A percentile compares a stretch with the other conserved stretches of the same genome.
phyloP scores from a whole-genome alignment of 1,284 basidiomycete genomes.

The Fomitopsis betulina region DNA sequence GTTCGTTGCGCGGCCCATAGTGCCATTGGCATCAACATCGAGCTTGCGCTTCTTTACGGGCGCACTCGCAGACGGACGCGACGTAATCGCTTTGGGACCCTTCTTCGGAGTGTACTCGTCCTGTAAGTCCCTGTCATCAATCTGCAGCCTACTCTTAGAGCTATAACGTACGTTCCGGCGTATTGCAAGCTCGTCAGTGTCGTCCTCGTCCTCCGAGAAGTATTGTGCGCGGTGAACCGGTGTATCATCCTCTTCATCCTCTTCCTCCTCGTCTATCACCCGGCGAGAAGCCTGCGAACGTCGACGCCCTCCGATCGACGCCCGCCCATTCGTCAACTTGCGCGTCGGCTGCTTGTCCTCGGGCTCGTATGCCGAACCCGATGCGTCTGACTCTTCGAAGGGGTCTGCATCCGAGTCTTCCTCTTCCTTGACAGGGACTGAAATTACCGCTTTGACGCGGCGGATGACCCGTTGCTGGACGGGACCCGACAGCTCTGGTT shows the following conservation, averaged over 20 bases:
- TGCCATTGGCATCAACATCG: conserved; percentile 6
- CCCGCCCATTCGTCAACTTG: conserved; percentile 1
- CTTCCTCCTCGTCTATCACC: conserved; percentile 18
- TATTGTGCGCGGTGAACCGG: background rate
- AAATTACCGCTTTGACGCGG: conserved; percentile 39
- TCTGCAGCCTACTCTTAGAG: background rate
- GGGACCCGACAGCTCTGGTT: conserved; percentile 1
- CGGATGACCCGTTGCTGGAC: conserved; percentile 30
- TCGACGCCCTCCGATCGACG: conserved; percentile 1
- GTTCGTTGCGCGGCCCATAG: background rate
- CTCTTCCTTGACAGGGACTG: conserved; percentile 43
- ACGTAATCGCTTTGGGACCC: conserved; percentile 3
- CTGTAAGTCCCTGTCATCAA: background rate
- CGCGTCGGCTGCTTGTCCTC: conserved; percentile 8
- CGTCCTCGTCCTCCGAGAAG: conserved; percentile 17
- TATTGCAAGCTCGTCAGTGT: conserved; percentile 14
- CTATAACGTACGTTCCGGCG: conserved; percentile 9
- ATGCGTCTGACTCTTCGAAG: conserved; percentile 11
- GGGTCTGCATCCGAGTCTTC: conserved; percentile 20
- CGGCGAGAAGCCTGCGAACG: conserved; percentile 7
- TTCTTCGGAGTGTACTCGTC: conserved; percentile 8
- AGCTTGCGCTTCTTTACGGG: conserved; percentile 20
- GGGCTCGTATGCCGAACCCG: conserved; percentile 18
- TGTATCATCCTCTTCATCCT: conserved; percentile 10
- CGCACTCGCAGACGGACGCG: background rate